phyloP scores from a whole-genome alignment of 2,329 filamentous ascomycete genomes.

The Orbilia javanica region DNA sequence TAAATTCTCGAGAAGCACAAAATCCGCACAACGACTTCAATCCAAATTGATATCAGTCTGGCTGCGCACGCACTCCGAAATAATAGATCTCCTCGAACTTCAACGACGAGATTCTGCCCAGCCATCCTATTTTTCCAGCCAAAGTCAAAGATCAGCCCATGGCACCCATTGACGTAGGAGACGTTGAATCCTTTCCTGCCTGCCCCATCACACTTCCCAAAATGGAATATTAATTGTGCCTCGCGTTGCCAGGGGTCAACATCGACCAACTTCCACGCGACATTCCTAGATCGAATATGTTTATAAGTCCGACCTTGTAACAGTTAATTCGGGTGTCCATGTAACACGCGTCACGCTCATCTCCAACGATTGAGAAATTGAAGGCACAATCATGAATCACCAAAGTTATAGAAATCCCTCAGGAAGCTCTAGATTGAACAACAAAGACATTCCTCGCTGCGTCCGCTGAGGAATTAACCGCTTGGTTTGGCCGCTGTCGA shows the following conservation, averaged over 20 bases:
- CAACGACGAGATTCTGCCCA: slow-evolving; percentile 29
- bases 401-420: background rate
- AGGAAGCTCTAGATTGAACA: background rate
- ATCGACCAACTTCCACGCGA: slow-evolving; percentile 36
- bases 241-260: slow-evolving; percentile 34
- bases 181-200: background rate
- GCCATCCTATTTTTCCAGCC: slow-evolving; percentile 35
- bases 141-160: slow-evolving; percentile 5
- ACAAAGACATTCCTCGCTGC: background rate
- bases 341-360: slow-evolving; percentile 36
- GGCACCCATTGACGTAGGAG: slow-evolving; percentile 26
- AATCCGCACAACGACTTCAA: background rate
- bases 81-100: background rate
- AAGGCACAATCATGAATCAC: slow-evolving; percentile 14
- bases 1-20: background rate
- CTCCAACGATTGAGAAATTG: background rate
- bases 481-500: background rate
- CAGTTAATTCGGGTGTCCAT: background rate
- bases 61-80: background rate
- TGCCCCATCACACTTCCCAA: slow-evolving; percentile 53
- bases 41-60: background rate
- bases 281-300: slow-evolving; percentile 7
- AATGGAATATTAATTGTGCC: slow-evolving; percentile 49
- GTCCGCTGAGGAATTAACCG: background rate
- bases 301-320: slow-evolving; percentile 9